A percentile compares a stretch with the other conserved stretches of the same genome.
Conservation (phyloP, 148 eudicot species). For the Heliamphora exappendiculata region DNA sequence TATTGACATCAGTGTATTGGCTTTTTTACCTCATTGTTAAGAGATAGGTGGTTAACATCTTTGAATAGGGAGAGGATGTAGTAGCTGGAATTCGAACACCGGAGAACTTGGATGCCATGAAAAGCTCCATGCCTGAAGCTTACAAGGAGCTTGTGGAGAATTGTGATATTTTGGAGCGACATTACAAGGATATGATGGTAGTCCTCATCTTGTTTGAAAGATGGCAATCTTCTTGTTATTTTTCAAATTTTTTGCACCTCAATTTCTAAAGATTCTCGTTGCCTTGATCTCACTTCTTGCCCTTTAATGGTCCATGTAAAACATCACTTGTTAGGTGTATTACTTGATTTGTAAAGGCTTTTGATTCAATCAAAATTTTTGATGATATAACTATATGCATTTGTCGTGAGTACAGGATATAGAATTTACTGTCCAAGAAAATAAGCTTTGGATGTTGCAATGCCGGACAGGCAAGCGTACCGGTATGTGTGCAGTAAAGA, state of each 20-base stretch:
- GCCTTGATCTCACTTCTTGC: neutral
- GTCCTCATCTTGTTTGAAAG: slow-evolving; percentile 1
- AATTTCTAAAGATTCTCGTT: neutral
- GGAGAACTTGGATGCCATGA: slow-evolving; percentile 78
- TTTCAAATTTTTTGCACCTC: neutral
- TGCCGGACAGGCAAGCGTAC: slow-evolving; percentile 93
- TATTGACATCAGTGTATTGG: neutral
- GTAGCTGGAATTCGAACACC: slow-evolving; percentile 99
- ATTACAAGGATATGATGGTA: slow-evolving; percentile 99
- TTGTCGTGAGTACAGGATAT: slow-evolving; percentile 64
- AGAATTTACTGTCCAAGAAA: slow-evolving; percentile 98
- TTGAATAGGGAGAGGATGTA: slow-evolving; percentile 87
- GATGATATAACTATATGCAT: neutral
- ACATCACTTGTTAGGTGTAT: neutral
- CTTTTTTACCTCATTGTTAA: neutral
- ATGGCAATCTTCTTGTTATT: neutral
- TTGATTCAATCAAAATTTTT: neutral
- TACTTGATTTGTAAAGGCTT: neutral
- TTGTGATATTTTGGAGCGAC: slow-evolving; percentile 84
- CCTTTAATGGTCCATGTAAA: neutral
- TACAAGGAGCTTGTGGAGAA: slow-evolving; percentile 89
- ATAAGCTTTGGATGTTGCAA: slow-evolving; percentile 98
- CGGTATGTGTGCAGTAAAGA: slow-evolving; percentile 84
- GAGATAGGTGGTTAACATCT: neutral
- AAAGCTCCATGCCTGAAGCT: slow-evolving; percentile 84